phyloP scores from a whole-genome alignment of 2,329 filamentous ascomycete genomes.

The Botryotinia convoluta region DNA sequence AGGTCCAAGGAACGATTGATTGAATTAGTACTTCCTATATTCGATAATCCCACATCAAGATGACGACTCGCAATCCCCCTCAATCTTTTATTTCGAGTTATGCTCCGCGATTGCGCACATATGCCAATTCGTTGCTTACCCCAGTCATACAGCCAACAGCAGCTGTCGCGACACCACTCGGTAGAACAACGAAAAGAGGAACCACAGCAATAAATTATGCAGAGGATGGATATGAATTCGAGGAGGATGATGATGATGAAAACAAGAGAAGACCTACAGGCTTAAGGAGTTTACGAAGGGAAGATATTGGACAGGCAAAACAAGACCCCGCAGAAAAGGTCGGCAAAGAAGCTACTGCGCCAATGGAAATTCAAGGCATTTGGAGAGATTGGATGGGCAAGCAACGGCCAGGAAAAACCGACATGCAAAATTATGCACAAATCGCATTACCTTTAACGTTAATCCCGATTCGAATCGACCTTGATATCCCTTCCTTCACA shows the following conservation, averaged over 20 bases:
- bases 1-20: background rate
- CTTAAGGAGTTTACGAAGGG: constrained; percentile 75
- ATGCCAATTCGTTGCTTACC: constrained; percentile 87
- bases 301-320: constrained; percentile 64
- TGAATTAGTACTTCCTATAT: background rate
- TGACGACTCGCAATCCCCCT: constrained; percentile 49
- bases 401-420: constrained; percentile 52
- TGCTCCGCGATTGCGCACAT: constrained; percentile 83
- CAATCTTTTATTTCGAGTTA: constrained; percentile 91
- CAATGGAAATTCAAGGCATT: constrained; percentile 83
- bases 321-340: constrained; percentile 70
- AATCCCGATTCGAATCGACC: constrained; percentile 93
- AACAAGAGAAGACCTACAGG: constrained; percentile 72
- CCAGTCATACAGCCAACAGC: constrained; percentile 73
- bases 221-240: constrained; percentile 89
- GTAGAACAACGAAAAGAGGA: constrained; percentile 93
- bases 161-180: constrained; percentile 60
- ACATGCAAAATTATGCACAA: constrained; percentile 60
- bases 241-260: constrained; percentile 71
- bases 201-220: constrained; percentile 98
- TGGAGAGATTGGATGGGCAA: constrained; percentile 97
- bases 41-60: constrained; percentile 22
- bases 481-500: constrained; percentile 79
- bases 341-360: constrained; percentile 75
- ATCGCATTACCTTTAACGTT: constrained; percentile 81